These are phyloP conservation scores for Parvularia atlantis DNA, from an alignment of 78 protist genomes.

Conservation along the genomic window DNA sequence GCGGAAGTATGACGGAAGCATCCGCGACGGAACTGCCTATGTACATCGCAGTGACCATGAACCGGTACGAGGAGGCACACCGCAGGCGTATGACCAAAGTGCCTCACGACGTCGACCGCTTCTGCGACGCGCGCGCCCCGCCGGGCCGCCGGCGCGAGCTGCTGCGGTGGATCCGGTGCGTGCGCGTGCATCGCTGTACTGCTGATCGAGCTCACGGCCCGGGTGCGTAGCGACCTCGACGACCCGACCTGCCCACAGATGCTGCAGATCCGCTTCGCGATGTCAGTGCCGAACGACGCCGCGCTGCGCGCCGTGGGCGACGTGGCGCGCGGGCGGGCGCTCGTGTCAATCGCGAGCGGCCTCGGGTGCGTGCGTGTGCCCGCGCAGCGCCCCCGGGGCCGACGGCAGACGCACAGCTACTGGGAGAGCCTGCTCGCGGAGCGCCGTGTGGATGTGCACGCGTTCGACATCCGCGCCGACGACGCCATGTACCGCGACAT, in stretches of 20 bases:
- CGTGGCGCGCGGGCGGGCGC: neutral
- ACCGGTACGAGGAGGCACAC: neutral
- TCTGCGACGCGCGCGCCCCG: neutral
- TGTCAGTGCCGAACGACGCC: neutral
- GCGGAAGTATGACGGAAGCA: too few relatives aligned
- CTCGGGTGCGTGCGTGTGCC: too few relatives aligned
- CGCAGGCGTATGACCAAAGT: neutral
- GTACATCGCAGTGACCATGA: too few relatives aligned
- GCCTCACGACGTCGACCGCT: neutral
- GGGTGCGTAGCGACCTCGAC: too few relatives aligned
- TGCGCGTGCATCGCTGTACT: neutral
- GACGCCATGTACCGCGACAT: neutral
- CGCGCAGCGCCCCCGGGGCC: too few relatives aligned
- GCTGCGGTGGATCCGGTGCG: neutral
- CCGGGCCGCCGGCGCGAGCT: neutral
- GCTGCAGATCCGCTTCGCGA: neutral
- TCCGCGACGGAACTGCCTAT: too few relatives aligned
- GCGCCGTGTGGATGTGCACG: neutral
- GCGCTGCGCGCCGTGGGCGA: neutral
- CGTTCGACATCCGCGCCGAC: neutral
- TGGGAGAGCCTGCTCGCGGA: neutral
- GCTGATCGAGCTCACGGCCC: too few relatives aligned
- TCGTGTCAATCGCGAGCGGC: neutral
- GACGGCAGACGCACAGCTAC: too few relatives aligned
- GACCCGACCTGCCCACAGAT: too few relatives aligned